phyloP scores from a whole-genome alignment of 257 asterid genomes.

The Mitragyna speciosa region DNA sequence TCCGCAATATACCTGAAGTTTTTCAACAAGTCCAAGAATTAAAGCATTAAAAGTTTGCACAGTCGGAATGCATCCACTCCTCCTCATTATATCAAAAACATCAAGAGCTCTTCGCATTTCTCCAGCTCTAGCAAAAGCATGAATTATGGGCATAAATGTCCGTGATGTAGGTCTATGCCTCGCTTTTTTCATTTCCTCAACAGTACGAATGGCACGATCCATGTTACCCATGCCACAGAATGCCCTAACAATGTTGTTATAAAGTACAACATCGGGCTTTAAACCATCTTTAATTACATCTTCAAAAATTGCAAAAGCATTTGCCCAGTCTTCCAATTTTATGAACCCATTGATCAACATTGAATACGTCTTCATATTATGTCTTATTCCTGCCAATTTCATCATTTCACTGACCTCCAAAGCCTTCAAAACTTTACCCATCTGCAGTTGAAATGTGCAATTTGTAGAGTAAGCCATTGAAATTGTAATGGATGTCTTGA shows the following conservation, averaged over 20 bases:
- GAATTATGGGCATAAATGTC: constrained; percentile 93
- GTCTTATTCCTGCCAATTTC: constrained; percentile 71
- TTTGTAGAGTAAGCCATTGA: neutral
- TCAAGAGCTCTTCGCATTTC: constrained; percentile 65
- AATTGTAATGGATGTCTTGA: neutral
- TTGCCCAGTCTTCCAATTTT: constrained; percentile 88
- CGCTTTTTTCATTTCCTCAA: constrained; percentile 83
- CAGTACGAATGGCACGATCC: constrained; percentile 83
- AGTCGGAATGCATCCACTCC: constrained; percentile 84
- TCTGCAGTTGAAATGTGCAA: constrained; percentile 35
- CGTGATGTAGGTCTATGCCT: constrained; percentile 77
- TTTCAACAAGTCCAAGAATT: constrained; percentile 88
- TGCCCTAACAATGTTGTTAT: constrained; percentile 78
- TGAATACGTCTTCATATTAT: constrained; percentile 93
- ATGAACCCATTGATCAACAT: constrained; percentile 94
- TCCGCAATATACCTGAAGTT: constrained; percentile 59
- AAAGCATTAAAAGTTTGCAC: constrained; percentile 85
- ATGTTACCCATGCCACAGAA: constrained; percentile 94
- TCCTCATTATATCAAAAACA: constrained; percentile 81
- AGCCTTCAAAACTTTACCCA: constrained; percentile 78
- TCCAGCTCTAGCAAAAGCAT: constrained; percentile 77
- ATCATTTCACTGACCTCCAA: constrained; percentile 76
- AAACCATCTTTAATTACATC: constrained; percentile 77
- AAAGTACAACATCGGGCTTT: constrained; percentile 87
- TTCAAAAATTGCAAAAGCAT: constrained; percentile 90